Conservation (phyloP, 108 stramenopile species). For the Aureococcus anophagefferens region DNA sequence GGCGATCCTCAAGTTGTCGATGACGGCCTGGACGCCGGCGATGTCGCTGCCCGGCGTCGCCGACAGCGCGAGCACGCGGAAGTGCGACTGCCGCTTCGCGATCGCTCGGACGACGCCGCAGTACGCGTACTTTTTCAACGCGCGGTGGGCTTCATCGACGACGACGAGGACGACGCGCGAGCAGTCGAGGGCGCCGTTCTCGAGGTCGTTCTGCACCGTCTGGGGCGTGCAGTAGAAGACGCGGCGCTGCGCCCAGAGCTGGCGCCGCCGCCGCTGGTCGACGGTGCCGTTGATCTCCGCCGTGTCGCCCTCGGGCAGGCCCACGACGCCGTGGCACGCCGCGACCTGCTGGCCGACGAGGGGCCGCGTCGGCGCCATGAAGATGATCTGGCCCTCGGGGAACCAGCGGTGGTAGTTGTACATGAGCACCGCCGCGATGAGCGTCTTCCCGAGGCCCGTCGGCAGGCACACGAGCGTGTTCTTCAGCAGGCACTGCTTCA, state of each 20-base stretch:
- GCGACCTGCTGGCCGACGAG: slow-evolving; percentile 87
- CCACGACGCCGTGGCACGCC: slow-evolving; percentile 74
- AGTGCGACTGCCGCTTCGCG: slow-evolving; percentile 25
- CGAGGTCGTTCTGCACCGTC: slow-evolving; percentile 78
- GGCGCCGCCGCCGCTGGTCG: slow-evolving; percentile 16
- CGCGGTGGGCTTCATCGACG: slow-evolving; percentile 92
- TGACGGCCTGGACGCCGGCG: slow-evolving; percentile 65
- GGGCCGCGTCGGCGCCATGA: slow-evolving; percentile 83
- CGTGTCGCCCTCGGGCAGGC: slow-evolving; percentile 62
- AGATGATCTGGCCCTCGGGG: slow-evolving; percentile 37
- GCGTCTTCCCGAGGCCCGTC: slow-evolving; percentile 95
- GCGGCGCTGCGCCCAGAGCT: slow-evolving; percentile 56
- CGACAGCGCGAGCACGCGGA: slow-evolving; percentile 63
- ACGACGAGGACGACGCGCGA: slow-evolving; percentile 71
- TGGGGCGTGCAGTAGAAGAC: slow-evolving; percentile 97
- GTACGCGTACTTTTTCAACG: slow-evolving; percentile 83
- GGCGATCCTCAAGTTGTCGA: slow-evolving; percentile 51
- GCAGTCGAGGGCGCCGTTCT: slow-evolving; percentile 40
- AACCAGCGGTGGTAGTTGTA: slow-evolving; percentile 89
- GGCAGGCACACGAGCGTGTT: slow-evolving; percentile 91
- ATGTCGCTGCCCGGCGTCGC: slow-evolving; percentile 89
- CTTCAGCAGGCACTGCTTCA: slow-evolving; percentile 53
- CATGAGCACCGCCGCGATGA: slow-evolving; percentile 95
- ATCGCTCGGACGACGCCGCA: slow-evolving; percentile 50
- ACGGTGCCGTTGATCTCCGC: slow-evolving; percentile 61